A percentile compares a stretch with the other conserved stretches of the same genome.
These are phyloP conservation scores for Conidiobolus incongruus DNA, from an alignment of 371 early-diverging fungal species.

Conservation along the genomic window DNA sequence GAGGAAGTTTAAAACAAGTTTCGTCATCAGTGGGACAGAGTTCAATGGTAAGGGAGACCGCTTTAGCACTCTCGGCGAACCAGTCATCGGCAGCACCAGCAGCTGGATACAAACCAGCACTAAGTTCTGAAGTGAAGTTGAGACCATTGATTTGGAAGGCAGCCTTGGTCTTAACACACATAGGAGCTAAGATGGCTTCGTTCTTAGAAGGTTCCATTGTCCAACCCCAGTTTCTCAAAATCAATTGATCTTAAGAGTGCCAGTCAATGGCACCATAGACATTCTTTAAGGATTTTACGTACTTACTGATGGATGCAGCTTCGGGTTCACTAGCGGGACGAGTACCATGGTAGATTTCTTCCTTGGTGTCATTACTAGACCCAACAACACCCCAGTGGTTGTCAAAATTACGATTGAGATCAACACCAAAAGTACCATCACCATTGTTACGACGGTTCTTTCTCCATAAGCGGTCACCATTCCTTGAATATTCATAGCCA, in stretches of 20 bases:
- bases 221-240: conserved; percentile 21
- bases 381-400: conserved; percentile 4
- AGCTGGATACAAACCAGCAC: conserved; percentile 1
- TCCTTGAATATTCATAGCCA: too few relatives aligned
- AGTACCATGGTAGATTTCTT: conserved; percentile 26
- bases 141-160: not conserved
- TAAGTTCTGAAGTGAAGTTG: not conserved
- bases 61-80: not conserved
- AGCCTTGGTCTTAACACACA: not conserved
- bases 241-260: conserved; percentile 20
- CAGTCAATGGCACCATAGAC: conserved; percentile 28
- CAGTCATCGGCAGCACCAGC: conserved; percentile 1
- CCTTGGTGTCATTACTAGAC: not conserved
- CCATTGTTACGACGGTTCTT: too few relatives aligned
- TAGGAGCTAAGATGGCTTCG: conserved; percentile 4
- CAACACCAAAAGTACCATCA: too few relatives aligned
- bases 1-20: conserved; percentile 1
- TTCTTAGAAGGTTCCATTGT: conserved; percentile 7
- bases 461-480: too few relatives aligned
- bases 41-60: too few relatives aligned
- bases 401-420: too few relatives aligned
- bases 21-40: too few relatives aligned
- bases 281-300: conserved; percentile 15
- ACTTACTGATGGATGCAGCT: conserved; percentile 16
- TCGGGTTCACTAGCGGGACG: conserved; percentile 27